Percentiles rank a stretch among this genome's conserved stretches.
These are phyloP conservation scores for Gamsiella multidivaricata DNA, from an alignment of 192 early-diverging fungal species.

Conservation along the genomic window DNA sequence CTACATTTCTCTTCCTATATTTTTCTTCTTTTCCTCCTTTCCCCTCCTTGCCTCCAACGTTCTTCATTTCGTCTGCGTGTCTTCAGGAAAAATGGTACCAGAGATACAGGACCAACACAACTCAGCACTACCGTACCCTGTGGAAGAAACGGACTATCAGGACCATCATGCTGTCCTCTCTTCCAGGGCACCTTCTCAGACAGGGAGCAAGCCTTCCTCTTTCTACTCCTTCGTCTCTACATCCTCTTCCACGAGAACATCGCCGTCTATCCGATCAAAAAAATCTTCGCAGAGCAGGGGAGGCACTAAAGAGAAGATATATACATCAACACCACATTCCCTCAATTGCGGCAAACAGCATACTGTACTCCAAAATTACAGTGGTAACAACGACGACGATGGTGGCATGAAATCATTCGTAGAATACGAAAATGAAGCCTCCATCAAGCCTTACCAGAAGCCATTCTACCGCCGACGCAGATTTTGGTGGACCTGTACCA, in stretches of 20 bases:
- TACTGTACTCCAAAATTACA: background rate
- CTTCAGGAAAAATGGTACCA: too few species aligned
- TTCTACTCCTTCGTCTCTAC: conserved; percentile 7
- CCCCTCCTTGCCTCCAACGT: too few species aligned
- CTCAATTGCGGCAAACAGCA: background rate
- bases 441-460: conserved; percentile 29
- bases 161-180: conserved; percentile 13
- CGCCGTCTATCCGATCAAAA: background rate
- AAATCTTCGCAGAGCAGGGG: background rate
- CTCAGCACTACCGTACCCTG: conserved; percentile 9
- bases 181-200: background rate
- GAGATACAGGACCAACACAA: background rate
- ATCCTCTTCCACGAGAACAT: background rate
- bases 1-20: too few species aligned
- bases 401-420: conserved; percentile 2
- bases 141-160: conserved; percentile 29
- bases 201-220: conserved; percentile 1
- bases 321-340: background rate
- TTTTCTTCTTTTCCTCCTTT: too few species aligned
- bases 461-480: conserved; percentile 58
- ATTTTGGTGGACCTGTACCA: conserved; percentile 61
- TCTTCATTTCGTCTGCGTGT: too few species aligned
- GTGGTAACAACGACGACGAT: background rate
- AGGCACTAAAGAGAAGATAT: background rate
- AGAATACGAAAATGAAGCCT: conserved; percentile 26